phyloP scores from a whole-genome alignment of 1,284 basidiomycete genomes.

The Sporisorium scitamineum region DNA sequence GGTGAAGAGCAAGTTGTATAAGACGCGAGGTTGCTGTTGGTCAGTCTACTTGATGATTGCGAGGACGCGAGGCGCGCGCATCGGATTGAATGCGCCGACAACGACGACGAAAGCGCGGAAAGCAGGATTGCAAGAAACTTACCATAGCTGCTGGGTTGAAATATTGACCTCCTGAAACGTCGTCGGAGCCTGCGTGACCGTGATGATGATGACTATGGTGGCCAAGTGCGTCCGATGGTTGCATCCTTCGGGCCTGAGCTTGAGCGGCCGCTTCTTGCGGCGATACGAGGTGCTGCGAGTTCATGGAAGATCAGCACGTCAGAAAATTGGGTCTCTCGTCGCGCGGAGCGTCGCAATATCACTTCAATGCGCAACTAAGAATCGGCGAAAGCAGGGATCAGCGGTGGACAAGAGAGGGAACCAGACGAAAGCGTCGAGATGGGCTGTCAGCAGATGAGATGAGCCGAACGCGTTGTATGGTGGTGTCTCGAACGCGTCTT shows the following conservation, averaged over 20 bases:
- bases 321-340: slow-evolving; percentile 22
- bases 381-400: slow-evolving; percentile 8
- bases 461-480: slow-evolving; percentile 22
- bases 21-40: not conserved
- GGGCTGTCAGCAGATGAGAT: slow-evolving; percentile 36
- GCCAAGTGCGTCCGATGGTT: slow-evolving; percentile 47
- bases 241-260: slow-evolving; percentile 56
- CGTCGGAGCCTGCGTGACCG: slow-evolving; percentile 44
- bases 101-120: not conserved
- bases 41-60: not conserved
- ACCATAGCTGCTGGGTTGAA: slow-evolving; percentile 58
- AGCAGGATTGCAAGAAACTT: slow-evolving; percentile 6
- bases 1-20: not conserved
- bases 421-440: slow-evolving; percentile 16
- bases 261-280: slow-evolving; percentile 58
- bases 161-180: slow-evolving; percentile 46
- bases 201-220: slow-evolving; percentile 51
- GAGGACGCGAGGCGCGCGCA: slow-evolving; percentile 7
- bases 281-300: slow-evolving; percentile 56
- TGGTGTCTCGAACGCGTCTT: slow-evolving; percentile 33
- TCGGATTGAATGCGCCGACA: too few species aligned
- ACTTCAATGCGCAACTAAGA: slow-evolving; percentile 39
- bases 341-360: slow-evolving; percentile 37
- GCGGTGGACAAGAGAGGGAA: slow-evolving; percentile 1
- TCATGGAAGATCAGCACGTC: slow-evolving; percentile 49